A percentile compares a stretch with the other conserved stretches of the same genome.
Evolutionary conservation across 305 asterid genomes (phyloP).

Genomic region (Andrographis paniculata): DNA sequence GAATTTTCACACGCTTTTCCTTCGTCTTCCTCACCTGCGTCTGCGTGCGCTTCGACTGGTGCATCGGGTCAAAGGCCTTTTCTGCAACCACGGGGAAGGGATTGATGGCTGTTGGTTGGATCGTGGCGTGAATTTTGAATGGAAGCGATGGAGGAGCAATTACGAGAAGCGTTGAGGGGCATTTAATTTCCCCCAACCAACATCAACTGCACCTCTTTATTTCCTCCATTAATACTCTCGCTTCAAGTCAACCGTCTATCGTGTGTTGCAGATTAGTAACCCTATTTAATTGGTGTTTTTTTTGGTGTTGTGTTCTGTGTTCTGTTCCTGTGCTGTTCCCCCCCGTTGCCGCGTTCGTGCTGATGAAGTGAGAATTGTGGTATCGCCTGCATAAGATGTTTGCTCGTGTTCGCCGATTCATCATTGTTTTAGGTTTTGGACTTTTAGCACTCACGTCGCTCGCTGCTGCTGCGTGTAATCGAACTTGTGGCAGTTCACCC

Average conservation of each 20-base stretch:
- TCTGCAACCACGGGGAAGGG: not conserved
- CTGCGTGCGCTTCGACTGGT: constrained; percentile 3
- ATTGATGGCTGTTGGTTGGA: constrained; percentile 10
- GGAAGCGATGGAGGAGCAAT: constrained; percentile 13
- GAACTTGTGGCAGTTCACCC: constrained; percentile 20
- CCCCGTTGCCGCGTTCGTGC: too few relatives aligned
- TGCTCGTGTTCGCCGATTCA: constrained; percentile 16
- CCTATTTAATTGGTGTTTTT: not conserved
- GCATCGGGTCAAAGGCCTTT: constrained; percentile 10
- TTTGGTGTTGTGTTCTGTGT: not conserved
- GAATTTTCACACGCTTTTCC: constrained; percentile 6
- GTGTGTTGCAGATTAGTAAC: not conserved
- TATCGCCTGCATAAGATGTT: constrained; percentile 16
- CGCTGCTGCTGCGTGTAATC: constrained; percentile 20
- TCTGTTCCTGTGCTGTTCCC: constrained; percentile 2
- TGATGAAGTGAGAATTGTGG: constrained; percentile 6
- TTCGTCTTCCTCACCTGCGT: not conserved
- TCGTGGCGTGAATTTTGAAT: constrained; percentile 2
- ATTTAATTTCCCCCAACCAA: constrained; percentile 33
- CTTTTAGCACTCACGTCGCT: constrained; percentile 15
- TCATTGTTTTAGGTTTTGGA: constrained; percentile 13
- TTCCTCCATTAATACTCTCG: constrained; percentile 28
- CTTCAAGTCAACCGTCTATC: constrained; percentile 29
- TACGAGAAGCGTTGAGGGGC: constrained; percentile 21
- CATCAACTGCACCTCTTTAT: constrained; percentile 37